These are phyloP conservation scores for Leucosporidium scottii DNA, from an alignment of 768 basidiomycete species.

Conservation along the genomic window DNA sequence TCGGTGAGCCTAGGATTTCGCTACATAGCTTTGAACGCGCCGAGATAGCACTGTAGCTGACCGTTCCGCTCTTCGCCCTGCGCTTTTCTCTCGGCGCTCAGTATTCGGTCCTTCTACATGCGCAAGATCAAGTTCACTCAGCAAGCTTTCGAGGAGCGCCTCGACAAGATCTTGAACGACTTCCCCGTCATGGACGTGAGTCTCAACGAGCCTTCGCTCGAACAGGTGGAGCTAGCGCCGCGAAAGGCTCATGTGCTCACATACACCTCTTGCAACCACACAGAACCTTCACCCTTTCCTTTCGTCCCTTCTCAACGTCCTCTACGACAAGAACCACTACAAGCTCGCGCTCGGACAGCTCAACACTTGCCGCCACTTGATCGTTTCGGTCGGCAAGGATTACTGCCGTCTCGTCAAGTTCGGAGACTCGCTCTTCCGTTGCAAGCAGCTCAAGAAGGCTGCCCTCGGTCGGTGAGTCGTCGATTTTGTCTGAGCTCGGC, in stretches of 20 bases:
- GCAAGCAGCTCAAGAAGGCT: constrained; percentile 96
- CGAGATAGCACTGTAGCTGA: not conserved
- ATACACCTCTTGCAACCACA: not conserved
- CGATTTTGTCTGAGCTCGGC: not conserved
- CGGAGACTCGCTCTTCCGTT: constrained; percentile 93
- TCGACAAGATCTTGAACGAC: constrained; percentile 84
- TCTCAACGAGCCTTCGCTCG: constrained; percentile 24
- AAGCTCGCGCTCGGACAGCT: constrained; percentile 96
- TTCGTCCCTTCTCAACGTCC: constrained; percentile 89
- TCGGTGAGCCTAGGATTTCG: constrained; percentile 54
- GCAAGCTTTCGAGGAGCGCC: constrained; percentile 91
- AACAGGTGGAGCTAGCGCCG: not conserved
- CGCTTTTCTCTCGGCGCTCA: not conserved
- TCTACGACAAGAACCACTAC: constrained; percentile 99
- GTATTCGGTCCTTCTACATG: constrained; percentile 54
- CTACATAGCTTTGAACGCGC: constrained; percentile 33
- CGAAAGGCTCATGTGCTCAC: not conserved
- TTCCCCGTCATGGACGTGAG: constrained; percentile 95
- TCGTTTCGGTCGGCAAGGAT: constrained; percentile 94
- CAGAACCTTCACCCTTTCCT: constrained; percentile 91
- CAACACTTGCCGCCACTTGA: constrained; percentile 88
- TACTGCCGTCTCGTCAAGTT: constrained; percentile 95
- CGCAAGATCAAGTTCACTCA: constrained; percentile 96
- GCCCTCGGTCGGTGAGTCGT: constrained; percentile 80
- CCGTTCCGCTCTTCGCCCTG: not conserved